Evolutionary conservation across 768 basidiomycete species (phyloP), one percentile per base, ranked within the genome.

Genomic region (Paxillus involutus): DNA sequence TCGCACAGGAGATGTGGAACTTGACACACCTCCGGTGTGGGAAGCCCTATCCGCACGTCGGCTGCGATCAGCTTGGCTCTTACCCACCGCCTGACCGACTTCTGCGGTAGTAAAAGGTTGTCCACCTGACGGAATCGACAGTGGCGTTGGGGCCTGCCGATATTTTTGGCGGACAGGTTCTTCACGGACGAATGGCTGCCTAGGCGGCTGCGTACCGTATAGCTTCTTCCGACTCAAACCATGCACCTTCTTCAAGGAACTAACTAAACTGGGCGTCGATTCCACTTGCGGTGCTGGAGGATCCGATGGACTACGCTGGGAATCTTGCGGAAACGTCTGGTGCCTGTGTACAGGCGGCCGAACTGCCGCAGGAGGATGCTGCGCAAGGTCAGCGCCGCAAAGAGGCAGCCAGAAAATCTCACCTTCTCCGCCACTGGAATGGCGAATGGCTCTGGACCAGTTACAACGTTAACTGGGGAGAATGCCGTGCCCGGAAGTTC

Each of bases 141-240:
- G 54, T 39, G 64, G 63, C 8, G 68, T 67, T 10, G 73, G 68
- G 4, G 69, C 56, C 29, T 61, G 69, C 51, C 68, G 66, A 48
- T 72, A 68, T 49, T 67, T 68, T 9, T 67, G 57, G 43, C 70
- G 71, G 40, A 77, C 71, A 10, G 76, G 73, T 44, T 80, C 82
- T 36, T 83, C 81, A 40, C 75, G 73, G 61, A 84, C 74, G 61
- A 85, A 85, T 0, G 84, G 82, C 37, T 72, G 65, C 26, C 78
- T 73, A 16, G 71, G 57, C 16, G 81, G 76, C 60, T 82, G 81
- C 10, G 77, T 51, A 11, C 80, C 79, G 53, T 86, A 84, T 8
- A 83, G 75, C 59, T 85, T 85, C 71, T 87, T 88, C 71, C 86
- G 86, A 8, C 83, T 85, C 44, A 89, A 62, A 3, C 86, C 86